A percentile compares a stretch with the other conserved stretches of the same genome.
These are phyloP conservation scores for Volvariella volvacea DNA, from an alignment of 1,284 basidiomycete genomes.

Conservation along the genomic window DNA sequence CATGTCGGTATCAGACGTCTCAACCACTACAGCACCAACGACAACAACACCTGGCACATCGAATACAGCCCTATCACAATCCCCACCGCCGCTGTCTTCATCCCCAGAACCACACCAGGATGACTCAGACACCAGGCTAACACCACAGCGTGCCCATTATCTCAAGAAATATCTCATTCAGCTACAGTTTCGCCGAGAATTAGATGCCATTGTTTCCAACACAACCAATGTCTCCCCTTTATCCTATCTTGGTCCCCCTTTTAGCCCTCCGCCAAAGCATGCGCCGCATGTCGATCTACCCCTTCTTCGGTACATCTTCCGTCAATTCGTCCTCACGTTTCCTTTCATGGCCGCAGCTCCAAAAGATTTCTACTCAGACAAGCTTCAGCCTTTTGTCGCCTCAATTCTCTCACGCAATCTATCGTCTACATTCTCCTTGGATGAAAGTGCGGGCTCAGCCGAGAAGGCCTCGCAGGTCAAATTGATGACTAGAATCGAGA, in stretches of 20 bases:
- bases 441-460: slow-evolving; percentile 35
- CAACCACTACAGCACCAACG: too few species aligned
- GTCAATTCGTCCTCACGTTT: slow-evolving; percentile 88
- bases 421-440: slow-evolving; percentile 53
- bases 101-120: too few species aligned
- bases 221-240: slow-evolving; percentile 53
- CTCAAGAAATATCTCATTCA: slow-evolving; percentile 92
- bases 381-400: slow-evolving; percentile 88
- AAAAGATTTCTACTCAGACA: slow-evolving; percentile 84
- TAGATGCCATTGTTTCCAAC: slow-evolving; percentile 33
- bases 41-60: too few species aligned
- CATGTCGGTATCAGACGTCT: too few species aligned
- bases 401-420: slow-evolving; percentile 77
- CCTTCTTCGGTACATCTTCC: slow-evolving; percentile 82
- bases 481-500: slow-evolving; percentile 71
- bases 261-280: slow-evolving; percentile 63
- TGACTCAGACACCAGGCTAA: slow-evolving; percentile 34
- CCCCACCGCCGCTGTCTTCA: too few species aligned
- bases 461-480: slow-evolving; percentile 50
- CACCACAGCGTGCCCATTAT: slow-evolving; percentile 88
- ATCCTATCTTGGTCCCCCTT: slow-evolving; percentile 83
- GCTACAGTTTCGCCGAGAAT: slow-evolving; percentile 76
- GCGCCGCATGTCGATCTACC: slow-evolving; percentile 69
- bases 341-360: slow-evolving; percentile 87
- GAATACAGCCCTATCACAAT: too few species aligned